Evolutionary conservation across 768 basidiomycete genomes (phyloP), one percentile per base, ranked within the genome.

Genomic region (Podaxis rugospora): DNA sequence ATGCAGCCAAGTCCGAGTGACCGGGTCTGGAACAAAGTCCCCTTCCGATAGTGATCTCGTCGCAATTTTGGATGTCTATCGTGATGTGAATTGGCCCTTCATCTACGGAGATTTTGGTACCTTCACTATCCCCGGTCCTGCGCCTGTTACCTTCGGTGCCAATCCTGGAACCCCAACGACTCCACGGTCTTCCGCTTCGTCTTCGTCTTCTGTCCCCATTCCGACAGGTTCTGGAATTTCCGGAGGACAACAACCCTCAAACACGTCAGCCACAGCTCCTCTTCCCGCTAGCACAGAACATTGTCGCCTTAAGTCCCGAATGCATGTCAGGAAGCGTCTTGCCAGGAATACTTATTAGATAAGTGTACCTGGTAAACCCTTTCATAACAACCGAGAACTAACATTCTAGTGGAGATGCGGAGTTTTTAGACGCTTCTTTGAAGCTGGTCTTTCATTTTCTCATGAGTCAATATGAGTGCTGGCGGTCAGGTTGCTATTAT

Each of bases 41-140:
- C 74, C 77, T 57, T 72, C 74, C 32, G 65, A 66, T 57, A 64
- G 63, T 54, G 73, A 76, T 58, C 63, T 75, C 51, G 72, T 74
- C 57, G 67, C 69, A 27, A 76, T 78, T 67, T 71, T 75, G 57
- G 68, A 66, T 35, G 62, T 76, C 23, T 77, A 77, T 62, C 57
- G 65, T 25, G 69, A 65, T 28, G 73, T 71, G n/a, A 65, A 51
- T 21, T 77, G 71, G 65, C 75, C 76, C 55, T 65, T 77, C 64
- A 76, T 77, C 51, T 75, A 74, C 58, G 66, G 61, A 35, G 66
- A 71, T 40, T 70, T 74, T 60, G 72, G 71, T 27, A 65, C 69
- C 18, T 75, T 76, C 63, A 67, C 67, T n/a, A 69, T 76, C 47
- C 77, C 75, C 62, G 77, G 74, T 9, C 76, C 76, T 55, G 67